A percentile compares a stretch with the other conserved stretches of the same genome.
Evolutionary conservation across 257 asterid species (phyloP).

Genomic region (Leptodermis oblonga): DNA sequence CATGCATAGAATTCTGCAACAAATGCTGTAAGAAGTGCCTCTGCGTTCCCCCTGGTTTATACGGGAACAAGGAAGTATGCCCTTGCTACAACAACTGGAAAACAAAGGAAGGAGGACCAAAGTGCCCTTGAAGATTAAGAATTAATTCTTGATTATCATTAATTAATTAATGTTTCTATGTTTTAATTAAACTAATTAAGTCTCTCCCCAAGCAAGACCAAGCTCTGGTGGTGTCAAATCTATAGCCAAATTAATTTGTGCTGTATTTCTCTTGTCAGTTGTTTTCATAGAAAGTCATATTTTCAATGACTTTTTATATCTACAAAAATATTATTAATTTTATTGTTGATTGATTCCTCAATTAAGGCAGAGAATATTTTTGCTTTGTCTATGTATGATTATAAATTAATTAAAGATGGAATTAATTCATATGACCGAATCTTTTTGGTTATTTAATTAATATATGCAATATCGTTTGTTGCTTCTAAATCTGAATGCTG

Average conservation of each 20-base stretch:
- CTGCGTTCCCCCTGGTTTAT: conserved; percentile 62
- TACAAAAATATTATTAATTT: not conserved
- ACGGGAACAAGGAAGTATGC: conserved; percentile 46
- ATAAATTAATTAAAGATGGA: not conserved
- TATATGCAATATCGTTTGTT: not conserved
- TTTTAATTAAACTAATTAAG: not conserved
- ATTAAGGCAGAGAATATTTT: not conserved
- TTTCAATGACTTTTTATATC: conserved; percentile 2
- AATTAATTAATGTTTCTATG: not conserved
- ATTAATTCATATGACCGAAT: not conserved
- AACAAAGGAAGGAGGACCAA: conserved; percentile 58
- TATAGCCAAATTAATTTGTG: not conserved
- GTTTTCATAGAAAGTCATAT: not conserved
- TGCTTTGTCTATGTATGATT: not conserved
- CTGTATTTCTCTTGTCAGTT: not conserved
- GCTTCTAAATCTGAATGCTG: not conserved
- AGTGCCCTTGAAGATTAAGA: conserved; percentile 34
- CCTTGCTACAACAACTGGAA: conserved; percentile 51
- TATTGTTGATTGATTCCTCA: not conserved
- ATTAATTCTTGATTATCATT: not conserved
- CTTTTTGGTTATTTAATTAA: not conserved
- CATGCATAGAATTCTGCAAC: conserved; percentile 46
- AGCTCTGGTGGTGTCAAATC: not conserved
- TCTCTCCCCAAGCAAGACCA: not conserved
- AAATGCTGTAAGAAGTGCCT: conserved; percentile 53